phyloP scores from a whole-genome alignment of 495 filamentous ascomycete species.

The Aspergillus campestris region DNA sequence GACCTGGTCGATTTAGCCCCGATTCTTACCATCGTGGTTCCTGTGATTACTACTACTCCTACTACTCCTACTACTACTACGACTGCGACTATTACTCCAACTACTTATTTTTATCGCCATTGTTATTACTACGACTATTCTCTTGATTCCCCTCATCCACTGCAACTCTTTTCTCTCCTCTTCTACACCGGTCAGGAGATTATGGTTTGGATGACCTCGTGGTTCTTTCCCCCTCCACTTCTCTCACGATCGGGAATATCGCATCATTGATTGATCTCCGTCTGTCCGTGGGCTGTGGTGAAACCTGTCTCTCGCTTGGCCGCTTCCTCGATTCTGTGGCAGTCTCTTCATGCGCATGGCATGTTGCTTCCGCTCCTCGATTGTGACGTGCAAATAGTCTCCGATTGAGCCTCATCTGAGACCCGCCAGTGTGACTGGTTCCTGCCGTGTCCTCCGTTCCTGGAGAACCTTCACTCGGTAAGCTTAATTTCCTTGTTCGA shows the following conservation, averaged over 20 bases:
- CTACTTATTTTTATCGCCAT: neutral
- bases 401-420: constrained; percentile 19
- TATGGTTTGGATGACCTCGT: neutral
- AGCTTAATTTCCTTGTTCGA: constrained; percentile 8
- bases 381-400: constrained; percentile 14
- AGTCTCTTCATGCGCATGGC: neutral
- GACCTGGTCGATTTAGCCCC: no score
- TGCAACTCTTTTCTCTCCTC: neutral
- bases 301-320: neutral
- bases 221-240: neutral
- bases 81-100: neutral
- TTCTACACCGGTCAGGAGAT: neutral
- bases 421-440: constrained; percentile 1
- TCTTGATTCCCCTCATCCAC: no score
- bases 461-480: constrained; percentile 10
- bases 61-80: neutral
- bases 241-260: neutral
- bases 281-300: no score
- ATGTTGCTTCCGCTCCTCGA: constrained; percentile 5
- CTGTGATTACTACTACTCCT: neutral
- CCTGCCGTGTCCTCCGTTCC: constrained; percentile 8
- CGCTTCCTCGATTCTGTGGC: neutral
- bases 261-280: neutral
- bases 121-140: neutral
- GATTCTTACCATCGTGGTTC: neutral